A percentile compares a stretch with the other conserved stretches of the same genome.
Evolutionary conservation across 1,139 yeast genomes (phyloP).

Genomic region (Pneumocystis sp.): DNA sequence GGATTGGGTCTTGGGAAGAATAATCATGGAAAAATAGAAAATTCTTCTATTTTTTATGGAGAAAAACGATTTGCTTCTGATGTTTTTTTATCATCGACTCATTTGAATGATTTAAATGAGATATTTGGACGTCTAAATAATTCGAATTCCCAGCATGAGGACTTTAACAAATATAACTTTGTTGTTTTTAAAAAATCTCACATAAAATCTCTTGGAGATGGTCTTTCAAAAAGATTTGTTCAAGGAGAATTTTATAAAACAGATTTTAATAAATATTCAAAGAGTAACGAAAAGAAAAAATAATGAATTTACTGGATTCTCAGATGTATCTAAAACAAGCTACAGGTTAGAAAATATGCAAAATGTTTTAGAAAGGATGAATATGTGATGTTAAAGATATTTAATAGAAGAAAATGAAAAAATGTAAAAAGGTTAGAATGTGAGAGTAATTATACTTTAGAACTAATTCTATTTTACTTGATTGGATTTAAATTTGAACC

Average conservation of each 20-base stretch:
- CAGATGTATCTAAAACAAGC: constrained; percentile 27
- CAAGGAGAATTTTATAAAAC: constrained; percentile 21
- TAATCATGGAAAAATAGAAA: constrained; percentile 34
- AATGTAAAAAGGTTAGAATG: constrained; percentile 20
- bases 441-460: constrained; percentile 1
- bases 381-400: constrained; percentile 18
- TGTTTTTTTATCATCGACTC: constrained; percentile 68
- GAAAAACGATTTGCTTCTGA: constrained; percentile 80
- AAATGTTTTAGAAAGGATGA: constrained; percentile 19
- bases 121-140: constrained; percentile 65
- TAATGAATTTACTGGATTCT: background rate
- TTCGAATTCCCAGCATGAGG: constrained; percentile 13
- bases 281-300: background rate
- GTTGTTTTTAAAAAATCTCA: background rate
- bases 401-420: constrained; percentile 23
- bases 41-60: constrained; percentile 62
- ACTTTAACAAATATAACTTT: background rate
- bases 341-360: constrained; percentile 15
- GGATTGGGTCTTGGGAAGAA: constrained; percentile 73
- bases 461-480: background rate
- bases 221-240: constrained; percentile 21
- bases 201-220: constrained; percentile 11
- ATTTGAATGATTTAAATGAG: constrained; percentile 84
- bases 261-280: constrained; percentile 20
- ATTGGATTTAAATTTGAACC: constrained; percentile 9